Evolutionary conservation across 192 early-diverging fungal genomes (phyloP).

Genomic region (Gigaspora rosea): DNA sequence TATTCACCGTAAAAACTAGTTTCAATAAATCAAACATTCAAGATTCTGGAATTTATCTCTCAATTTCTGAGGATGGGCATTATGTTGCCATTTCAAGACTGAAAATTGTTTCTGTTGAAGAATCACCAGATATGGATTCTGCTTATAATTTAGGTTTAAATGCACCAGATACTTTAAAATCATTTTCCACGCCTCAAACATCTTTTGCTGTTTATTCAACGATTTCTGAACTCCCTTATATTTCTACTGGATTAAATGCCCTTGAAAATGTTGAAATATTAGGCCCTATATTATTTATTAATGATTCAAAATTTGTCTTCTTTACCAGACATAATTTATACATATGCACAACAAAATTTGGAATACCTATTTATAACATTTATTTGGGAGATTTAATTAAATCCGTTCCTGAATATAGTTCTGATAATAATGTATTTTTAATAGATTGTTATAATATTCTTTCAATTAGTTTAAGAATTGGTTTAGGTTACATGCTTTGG

Average conservation of each 20-base stretch:
- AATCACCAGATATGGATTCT: constrained; percentile 4
- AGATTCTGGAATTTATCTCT: neutral
- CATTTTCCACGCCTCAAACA: neutral
- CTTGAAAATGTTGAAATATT: neutral
- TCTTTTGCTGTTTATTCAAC: constrained; percentile 13
- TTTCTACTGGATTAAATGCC: neutral
- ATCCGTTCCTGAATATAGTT: neutral
- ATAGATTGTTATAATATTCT: neutral
- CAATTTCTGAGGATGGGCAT: constrained; percentile 1
- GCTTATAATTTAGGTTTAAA: neutral
- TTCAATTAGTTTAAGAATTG: neutral
- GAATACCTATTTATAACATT: neutral
- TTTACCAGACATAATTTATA: neutral
- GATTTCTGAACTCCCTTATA: too few relatives aligned
- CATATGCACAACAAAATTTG: neutral
- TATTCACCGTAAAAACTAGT: neutral
- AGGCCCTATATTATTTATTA: neutral
- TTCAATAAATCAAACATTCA: neutral
- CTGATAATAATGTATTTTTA: neutral
- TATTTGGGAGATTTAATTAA: neutral
- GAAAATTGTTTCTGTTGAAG: neutral
- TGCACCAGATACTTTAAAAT: neutral
- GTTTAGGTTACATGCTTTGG: neutral
- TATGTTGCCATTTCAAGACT: constrained; percentile 19
- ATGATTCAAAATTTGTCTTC: neutral